Conservation (phyloP, 306 rosid genomes). For the Cicer cuneatum region DNA sequence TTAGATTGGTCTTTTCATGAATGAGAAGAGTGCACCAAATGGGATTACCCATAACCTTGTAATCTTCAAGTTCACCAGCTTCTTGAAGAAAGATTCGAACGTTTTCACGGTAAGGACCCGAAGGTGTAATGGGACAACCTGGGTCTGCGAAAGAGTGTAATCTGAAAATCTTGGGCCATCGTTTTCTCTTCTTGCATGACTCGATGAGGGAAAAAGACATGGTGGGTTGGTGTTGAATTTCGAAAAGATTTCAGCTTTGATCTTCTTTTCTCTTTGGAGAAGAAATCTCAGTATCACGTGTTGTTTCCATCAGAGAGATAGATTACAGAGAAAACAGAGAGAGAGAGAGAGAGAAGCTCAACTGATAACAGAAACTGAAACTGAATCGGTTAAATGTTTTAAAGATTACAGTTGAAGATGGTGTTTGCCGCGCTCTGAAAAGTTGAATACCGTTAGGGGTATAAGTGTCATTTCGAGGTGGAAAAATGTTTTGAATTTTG, state of each 20-base stretch:
- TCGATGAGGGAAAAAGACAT: slow-evolving; percentile 70
- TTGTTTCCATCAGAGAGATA: slow-evolving; percentile 20
- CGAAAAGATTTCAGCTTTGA: slow-evolving; percentile 24
- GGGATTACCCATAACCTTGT: slow-evolving; percentile 60
- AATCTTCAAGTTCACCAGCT: slow-evolving; percentile 65
- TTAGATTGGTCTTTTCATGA: slow-evolving; percentile 59
- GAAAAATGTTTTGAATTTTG: background rate
- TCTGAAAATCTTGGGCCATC: slow-evolving; percentile 62
- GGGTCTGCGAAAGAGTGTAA: slow-evolving; percentile 72
- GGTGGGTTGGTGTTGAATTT: background rate
- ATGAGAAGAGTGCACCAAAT: slow-evolving; percentile 77
- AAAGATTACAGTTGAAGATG: background rate
- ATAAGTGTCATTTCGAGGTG: background rate
- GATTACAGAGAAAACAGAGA: background rate
- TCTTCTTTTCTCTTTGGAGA: background rate
- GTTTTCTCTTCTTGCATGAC: slow-evolving; percentile 70
- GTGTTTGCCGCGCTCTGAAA: slow-evolving; percentile 26
- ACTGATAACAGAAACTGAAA: slow-evolving; percentile 35
- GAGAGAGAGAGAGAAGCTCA: background rate
- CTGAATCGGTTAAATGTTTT: slow-evolving; percentile 39
- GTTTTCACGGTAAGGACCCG: slow-evolving; percentile 72
- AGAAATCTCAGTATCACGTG: slow-evolving; percentile 32
- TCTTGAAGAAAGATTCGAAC: slow-evolving; percentile 71
- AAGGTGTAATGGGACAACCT: slow-evolving; percentile 53
- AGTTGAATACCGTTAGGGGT: background rate